Conservation (phyloP, 768 basidiomycete species). For the Atractiella rhizophila region DNA sequence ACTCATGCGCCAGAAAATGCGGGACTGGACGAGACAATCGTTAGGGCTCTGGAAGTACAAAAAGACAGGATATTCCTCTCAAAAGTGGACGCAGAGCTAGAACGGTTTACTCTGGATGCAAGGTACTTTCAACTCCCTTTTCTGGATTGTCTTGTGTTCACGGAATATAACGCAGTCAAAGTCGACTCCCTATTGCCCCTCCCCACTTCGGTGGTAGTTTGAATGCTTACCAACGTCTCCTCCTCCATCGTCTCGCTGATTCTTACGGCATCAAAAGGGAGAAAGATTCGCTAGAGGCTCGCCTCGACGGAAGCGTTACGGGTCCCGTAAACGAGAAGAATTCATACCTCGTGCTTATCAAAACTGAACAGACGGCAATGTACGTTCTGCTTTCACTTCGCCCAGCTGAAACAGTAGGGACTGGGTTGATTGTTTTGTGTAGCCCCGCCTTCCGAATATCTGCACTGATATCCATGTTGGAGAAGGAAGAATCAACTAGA, state of each 20-base stretch:
- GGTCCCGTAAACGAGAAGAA: background rate
- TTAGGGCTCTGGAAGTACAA: too few relatives aligned
- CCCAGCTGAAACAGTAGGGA: background rate
- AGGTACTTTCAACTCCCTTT: slow-evolving; percentile 4
- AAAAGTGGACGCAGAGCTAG: slow-evolving; percentile 11
- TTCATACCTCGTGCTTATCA: slow-evolving; percentile 24
- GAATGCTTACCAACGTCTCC: slow-evolving; percentile 16
- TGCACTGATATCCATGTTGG: too few relatives aligned
- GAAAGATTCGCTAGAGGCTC: slow-evolving; percentile 3
- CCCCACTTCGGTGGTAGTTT: slow-evolving; percentile 4
- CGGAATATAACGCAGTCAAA: background rate
- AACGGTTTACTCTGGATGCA: slow-evolving; percentile 5
- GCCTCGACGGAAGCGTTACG: background rate
- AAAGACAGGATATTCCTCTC: slow-evolving; percentile 9
- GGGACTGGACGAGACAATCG: too few relatives aligned
- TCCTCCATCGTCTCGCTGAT: slow-evolving; percentile 16
- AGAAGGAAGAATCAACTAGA: too few relatives aligned
- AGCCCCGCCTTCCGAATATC: too few relatives aligned
- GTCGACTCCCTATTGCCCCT: slow-evolving; percentile 1
- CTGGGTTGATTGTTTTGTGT: background rate
- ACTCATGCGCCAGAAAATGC: too few relatives aligned
- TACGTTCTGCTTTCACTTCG: background rate
- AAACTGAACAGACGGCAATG: background rate
- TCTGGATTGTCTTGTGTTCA: background rate
- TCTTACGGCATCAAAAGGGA: slow-evolving; percentile 15